Conservation (phyloP, 2,329 filamentous ascomycete genomes). For the Apiospora koreana region DNA sequence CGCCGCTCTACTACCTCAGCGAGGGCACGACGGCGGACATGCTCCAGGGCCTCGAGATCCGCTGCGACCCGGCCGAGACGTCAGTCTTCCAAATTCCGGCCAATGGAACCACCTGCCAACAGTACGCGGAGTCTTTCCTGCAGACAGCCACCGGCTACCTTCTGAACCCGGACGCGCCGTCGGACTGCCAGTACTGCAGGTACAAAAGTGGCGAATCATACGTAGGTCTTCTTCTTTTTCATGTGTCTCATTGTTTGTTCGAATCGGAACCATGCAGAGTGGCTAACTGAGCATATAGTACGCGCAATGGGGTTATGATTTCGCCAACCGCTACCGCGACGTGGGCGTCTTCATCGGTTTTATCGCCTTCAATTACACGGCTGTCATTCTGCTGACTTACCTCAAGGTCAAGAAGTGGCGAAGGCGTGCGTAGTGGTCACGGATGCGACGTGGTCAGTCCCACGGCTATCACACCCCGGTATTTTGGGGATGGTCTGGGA, state of each 20-base stretch:
- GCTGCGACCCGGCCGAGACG: conserved; percentile 44
- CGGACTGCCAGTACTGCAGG: conserved; percentile 57
- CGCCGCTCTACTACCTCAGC: conserved; percentile 72
- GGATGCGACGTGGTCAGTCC: not conserved
- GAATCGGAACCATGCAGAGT: not conserved
- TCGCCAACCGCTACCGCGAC: conserved; percentile 64
- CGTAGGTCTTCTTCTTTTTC: conserved; percentile 49
- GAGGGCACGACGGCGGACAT: conserved; percentile 67
- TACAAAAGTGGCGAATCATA: conserved; percentile 41
- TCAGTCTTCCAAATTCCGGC: conserved; percentile 59
- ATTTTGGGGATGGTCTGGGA: too few species aligned
- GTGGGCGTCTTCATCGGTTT: conserved; percentile 65
- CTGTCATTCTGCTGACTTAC: conserved; percentile 58
- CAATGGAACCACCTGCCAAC: conserved; percentile 51
- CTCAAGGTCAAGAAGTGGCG: conserved; percentile 41
- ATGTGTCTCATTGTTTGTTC: not conserved
- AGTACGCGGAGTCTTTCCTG: conserved; percentile 60
- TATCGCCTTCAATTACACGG: conserved; percentile 57
- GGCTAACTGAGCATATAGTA: not conserved
- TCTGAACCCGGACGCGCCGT: conserved; percentile 46
- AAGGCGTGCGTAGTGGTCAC: not conserved
- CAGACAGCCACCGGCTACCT: conserved; percentile 53
- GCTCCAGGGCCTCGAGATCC: conserved; percentile 50
- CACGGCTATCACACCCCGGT: too few species aligned
- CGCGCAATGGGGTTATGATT: not conserved